Percentiles rank a stretch among this genome's conserved stretches.
These are phyloP conservation scores for Polyporus tsugae DNA, from an alignment of 1,284 basidiomycete species.

Conservation along the genomic window DNA sequence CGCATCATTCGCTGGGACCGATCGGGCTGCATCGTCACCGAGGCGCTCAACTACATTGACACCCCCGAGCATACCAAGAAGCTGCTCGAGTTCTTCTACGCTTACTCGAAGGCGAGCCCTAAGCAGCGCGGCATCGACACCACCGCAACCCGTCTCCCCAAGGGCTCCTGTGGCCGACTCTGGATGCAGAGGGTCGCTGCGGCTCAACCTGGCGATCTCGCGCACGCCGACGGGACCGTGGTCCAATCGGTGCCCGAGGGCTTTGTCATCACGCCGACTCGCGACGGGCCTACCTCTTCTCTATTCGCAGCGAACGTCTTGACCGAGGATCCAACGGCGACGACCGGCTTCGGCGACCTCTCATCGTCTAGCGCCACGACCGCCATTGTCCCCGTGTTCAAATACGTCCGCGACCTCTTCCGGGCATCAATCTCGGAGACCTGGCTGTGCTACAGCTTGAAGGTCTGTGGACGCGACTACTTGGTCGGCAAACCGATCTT, in stretches of 20 bases:
- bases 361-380: no score
- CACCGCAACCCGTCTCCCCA: constrained; percentile 10
- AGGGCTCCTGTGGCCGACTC: constrained; percentile 9
- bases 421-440: constrained; percentile 1
- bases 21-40: constrained; percentile 4
- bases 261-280: background rate
- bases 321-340: background rate
- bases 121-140: constrained; percentile 14
- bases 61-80: background rate
- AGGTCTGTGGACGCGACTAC: constrained; percentile 4
- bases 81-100: constrained; percentile 11
- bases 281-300: background rate
- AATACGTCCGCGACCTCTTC: constrained; percentile 22
- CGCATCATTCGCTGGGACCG: constrained; percentile 13
- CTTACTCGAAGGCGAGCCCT: constrained; percentile 1
- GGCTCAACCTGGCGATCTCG: background rate
- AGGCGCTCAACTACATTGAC: constrained; percentile 8
- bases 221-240: background rate
- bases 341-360: background rate
- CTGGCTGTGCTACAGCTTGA: constrained; percentile 17
- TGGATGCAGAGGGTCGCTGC: constrained; percentile 17
- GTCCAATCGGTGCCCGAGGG: background rate
- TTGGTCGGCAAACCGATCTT: background rate
- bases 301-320: background rate
- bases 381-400: constrained; percentile 8